A percentile compares a stretch with the other conserved stretches of the same genome.
phyloP scores from a whole-genome alignment of 768 basidiomycete genomes.

The Pholiota microspora region DNA sequence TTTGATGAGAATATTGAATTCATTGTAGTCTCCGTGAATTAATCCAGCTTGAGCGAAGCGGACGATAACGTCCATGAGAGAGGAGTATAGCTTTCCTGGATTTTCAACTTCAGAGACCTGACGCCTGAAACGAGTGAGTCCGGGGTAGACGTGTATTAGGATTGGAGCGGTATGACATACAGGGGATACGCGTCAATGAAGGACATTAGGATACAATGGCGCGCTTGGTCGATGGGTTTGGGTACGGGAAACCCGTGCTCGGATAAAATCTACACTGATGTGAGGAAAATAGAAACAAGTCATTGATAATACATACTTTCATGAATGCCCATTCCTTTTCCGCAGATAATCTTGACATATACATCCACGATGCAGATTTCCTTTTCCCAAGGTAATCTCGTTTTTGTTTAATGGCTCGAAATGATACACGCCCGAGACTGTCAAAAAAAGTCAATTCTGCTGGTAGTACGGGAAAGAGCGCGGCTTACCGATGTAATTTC shows the following conservation, averaged over 20 bases:
- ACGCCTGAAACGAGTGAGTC: conserved; percentile 49
- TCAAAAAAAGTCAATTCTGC: conserved; percentile 1
- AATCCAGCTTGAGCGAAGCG: conserved; percentile 90
- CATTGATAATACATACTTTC: conserved; percentile 53
- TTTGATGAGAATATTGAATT: conserved; percentile 97
- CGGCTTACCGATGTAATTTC: conserved; percentile 83
- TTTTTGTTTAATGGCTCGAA: conserved; percentile 95
- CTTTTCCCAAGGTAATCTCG: conserved; percentile 95
- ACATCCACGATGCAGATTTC: conserved; percentile 98
- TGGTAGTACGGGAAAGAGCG: not conserved
- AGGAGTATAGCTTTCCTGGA: conserved; percentile 88
- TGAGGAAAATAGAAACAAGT: too few species aligned
- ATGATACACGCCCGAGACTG: conserved; percentile 96
- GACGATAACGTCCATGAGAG: conserved; percentile 93
- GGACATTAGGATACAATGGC: conserved; percentile 96
- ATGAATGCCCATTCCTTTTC: conserved; percentile 99
- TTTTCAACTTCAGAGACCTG: conserved; percentile 82
- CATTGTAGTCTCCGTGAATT: conserved; percentile 99
- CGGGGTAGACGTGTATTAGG: conserved; percentile 4
- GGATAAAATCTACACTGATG: conserved; percentile 66
- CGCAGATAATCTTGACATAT: conserved; percentile 94
- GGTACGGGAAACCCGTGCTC: conserved; percentile 95
- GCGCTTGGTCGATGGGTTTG: conserved; percentile 87
- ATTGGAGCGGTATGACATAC: conserved; percentile 42
- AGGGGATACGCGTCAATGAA: conserved; percentile 93